Evolutionary conservation across 345 rosid species (phyloP), one percentile per base, ranked within the genome.

Genomic region (Combretum micranthum): DNA sequence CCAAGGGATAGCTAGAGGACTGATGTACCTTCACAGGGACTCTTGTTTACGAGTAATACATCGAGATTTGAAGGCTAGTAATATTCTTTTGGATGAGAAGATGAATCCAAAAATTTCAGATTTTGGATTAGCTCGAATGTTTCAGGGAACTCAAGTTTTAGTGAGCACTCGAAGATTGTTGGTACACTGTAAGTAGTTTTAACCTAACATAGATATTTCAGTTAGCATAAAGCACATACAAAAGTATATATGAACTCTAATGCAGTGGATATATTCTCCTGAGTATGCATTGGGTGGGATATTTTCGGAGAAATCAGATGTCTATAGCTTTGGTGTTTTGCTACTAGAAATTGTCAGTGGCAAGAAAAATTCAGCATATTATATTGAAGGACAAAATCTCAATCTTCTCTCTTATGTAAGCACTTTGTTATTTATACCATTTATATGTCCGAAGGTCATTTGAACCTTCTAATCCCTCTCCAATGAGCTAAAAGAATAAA

Each of bases 61-160:
- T 25, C 58, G 79, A 25, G 79, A 77, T 59, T 47, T 74, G 19
- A 77, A 74, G 39, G 48, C 66, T 2, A 66, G 77, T 55, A 71
- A 77, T 51, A 55, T 71, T 52, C 57, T 69, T 18, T 55, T 71
- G 13, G 79, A 74, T 42, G 68, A 16, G 3, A 67, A 53, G 13
- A 65, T 71, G 79, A 71, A 63, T 15, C 72, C 72, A 4, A 78
- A 61, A 58, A 74, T 74, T 20, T 78, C 77, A 15, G 77, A 78
- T 56, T 78, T 78, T 59, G 77, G 79, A 10, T 49, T 62, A 50
- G 77, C 77, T 1, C 59, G 66, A 44, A 63, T 71, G 20, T 72
- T 69, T 25, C 44, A 60, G 13, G 71, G 55, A 10, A 66, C 65
- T 3, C 55, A 47, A 57, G 58, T 46, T 42, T 46, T 50, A 43